Evolutionary conservation across 2,329 filamentous ascomycete genomes (phyloP).

Genomic region (Raffaelea ambrosiae): DNA sequence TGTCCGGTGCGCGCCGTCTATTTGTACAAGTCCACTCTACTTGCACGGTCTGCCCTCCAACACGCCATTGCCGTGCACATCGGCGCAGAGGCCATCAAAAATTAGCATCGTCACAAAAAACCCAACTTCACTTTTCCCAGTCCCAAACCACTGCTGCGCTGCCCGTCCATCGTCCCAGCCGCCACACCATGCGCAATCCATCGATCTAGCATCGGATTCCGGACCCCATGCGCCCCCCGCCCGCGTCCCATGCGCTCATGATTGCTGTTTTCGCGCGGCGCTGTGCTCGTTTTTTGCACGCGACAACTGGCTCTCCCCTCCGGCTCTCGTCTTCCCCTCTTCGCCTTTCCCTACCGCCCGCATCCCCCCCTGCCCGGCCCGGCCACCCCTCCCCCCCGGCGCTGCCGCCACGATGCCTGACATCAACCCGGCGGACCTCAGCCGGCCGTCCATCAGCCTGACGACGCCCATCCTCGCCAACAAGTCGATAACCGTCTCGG

Average conservation of each 20-base stretch:
- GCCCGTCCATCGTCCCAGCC: constrained; percentile 11
- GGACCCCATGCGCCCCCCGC: constrained; percentile 32
- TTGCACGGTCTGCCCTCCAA: no score
- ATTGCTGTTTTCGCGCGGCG: constrained; percentile 31
- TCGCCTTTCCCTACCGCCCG: constrained; percentile 14
- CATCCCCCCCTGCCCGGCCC: constrained; percentile 9
- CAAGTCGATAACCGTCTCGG: constrained; percentile 48
- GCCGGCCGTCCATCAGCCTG: constrained; percentile 49
- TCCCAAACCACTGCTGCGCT: background rate
- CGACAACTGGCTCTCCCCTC: constrained; percentile 23
- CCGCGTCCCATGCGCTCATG: constrained; percentile 35
- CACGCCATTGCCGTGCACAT: no score
- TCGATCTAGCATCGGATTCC: constrained; percentile 29
- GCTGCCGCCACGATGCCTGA: constrained; percentile 46
- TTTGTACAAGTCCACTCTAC: no score
- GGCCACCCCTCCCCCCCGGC: background rate
- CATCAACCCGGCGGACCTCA: constrained; percentile 62
- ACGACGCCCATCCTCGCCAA: constrained; percentile 50
- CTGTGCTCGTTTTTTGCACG: constrained; percentile 37
- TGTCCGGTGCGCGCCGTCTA: no score
- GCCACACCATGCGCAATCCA: constrained; percentile 33
- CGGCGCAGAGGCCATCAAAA: no score
- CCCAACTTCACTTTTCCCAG: background rate
- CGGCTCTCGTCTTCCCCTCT: constrained; percentile 2
- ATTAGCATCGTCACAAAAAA: background rate